These are phyloP conservation scores for Penicillium sp. DNA, from an alignment of 2,329 filamentous ascomycete genomes.

Conservation along the genomic window DNA sequence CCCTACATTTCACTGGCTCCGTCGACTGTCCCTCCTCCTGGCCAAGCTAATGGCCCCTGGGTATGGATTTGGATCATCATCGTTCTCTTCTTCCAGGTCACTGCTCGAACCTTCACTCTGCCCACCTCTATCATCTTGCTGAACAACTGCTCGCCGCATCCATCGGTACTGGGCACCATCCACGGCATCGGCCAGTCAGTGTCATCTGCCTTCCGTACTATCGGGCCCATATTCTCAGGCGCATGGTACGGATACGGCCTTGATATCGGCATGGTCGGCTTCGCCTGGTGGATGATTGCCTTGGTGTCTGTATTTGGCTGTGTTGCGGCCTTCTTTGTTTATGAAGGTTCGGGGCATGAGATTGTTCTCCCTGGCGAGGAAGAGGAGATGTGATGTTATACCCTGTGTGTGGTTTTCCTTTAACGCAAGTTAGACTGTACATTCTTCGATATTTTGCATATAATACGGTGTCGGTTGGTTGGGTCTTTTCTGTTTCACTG, in stretches of 20 bases:
- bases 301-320: constrained; percentile 56
- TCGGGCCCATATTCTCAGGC: constrained; percentile 55
- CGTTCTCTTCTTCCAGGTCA: constrained; percentile 66
- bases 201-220: constrained; percentile 53
- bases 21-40: constrained; percentile 46
- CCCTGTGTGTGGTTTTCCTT: constrained; percentile 5
- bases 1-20: constrained; percentile 69
- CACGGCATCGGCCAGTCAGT: constrained; percentile 58
- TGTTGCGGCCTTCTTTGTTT: constrained; percentile 57
- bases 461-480: constrained; percentile 19
- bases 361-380: constrained; percentile 42
- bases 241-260: constrained; percentile 55
- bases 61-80: constrained; percentile 65
- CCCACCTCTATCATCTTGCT: constrained; percentile 58
- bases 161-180: constrained; percentile 57
- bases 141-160: constrained; percentile 59
- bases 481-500: constrained; percentile 6
- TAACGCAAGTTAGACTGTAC: constrained; percentile 9
- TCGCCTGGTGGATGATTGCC: constrained; percentile 56
- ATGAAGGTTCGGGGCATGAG: constrained; percentile 64
- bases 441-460: constrained; percentile 26
- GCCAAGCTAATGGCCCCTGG: constrained; percentile 39
- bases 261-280: constrained; percentile 53
- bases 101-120: constrained; percentile 66
- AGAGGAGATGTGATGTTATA: constrained; percentile 29